Percentiles rank a stretch among this genome's conserved stretches.
Conservation (phyloP, 306 rosid genomes). For the Trichosanthes cucumerina region DNA sequence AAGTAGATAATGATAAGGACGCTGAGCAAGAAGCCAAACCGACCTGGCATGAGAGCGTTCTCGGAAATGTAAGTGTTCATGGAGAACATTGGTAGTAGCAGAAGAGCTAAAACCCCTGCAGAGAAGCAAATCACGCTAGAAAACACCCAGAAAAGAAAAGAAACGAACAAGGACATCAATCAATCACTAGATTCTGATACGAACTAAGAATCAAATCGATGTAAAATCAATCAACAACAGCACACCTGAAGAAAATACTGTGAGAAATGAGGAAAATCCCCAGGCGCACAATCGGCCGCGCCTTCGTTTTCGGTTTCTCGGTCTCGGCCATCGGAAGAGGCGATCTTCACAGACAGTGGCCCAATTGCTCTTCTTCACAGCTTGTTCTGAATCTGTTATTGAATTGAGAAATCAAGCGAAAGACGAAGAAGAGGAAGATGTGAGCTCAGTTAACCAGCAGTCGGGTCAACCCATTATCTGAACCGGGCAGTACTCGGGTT, state of each 20-base stretch:
- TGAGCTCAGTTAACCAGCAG: not conserved
- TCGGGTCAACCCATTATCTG: not conserved
- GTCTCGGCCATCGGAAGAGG: slow-evolving; percentile 26
- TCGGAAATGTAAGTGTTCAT: slow-evolving; percentile 91
- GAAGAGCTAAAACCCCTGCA: slow-evolving; percentile 65
- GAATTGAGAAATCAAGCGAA: not conserved
- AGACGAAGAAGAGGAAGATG: not conserved
- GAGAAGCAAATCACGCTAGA: slow-evolving; percentile 51
- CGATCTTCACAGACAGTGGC: not conserved
- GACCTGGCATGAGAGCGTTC: slow-evolving; percentile 97
- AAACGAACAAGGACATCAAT: not conserved
- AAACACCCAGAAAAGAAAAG: not conserved
- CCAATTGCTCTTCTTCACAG: not conserved
- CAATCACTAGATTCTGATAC: not conserved
- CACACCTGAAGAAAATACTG: slow-evolving; percentile 56
- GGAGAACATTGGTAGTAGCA: slow-evolving; percentile 77
- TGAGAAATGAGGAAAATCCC: slow-evolving; percentile 68
- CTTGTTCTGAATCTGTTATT: not conserved
- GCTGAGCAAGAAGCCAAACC: not conserved
- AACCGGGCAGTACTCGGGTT: not conserved
- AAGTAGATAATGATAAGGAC: not conserved
- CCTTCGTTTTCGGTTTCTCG: slow-evolving; percentile 20
- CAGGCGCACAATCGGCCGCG: slow-evolving; percentile 58
- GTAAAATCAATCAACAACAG: not conserved
- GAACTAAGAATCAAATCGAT: not conserved